Conservation (phyloP, 305 asterid genomes). For the Fraxinus ornus region DNA sequence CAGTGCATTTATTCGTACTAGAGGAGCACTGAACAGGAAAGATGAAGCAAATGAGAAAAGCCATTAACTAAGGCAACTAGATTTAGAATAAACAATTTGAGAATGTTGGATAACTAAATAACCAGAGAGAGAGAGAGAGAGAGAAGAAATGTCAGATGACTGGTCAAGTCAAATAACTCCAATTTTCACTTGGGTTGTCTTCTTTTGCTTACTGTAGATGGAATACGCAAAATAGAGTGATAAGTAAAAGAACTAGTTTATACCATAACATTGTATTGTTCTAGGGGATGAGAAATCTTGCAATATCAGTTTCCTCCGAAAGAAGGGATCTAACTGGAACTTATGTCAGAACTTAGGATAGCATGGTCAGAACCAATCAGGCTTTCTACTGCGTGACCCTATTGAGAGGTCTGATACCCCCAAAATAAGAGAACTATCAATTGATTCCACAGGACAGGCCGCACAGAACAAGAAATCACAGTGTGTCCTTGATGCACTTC, state of each 20-base stretch:
- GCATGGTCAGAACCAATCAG: neutral
- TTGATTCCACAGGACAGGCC: neutral
- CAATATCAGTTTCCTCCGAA: neutral
- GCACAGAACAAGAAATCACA: neutral
- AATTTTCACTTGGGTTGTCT: neutral
- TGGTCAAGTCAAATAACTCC: neutral
- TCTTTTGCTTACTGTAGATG: neutral
- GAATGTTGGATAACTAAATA: neutral
- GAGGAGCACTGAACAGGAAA: conserved; percentile 69
- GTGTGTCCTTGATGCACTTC: neutral
- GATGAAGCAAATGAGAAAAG: conserved; percentile 29
- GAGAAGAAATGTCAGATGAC: neutral
- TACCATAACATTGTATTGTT: neutral
- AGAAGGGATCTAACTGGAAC: neutral
- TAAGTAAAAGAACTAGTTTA: neutral
- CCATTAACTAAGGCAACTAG: neutral
- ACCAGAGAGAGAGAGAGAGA: conserved; percentile 3
- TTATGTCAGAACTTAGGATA: neutral
- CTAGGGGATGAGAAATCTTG: neutral
- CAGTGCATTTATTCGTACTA: conserved; percentile 76
- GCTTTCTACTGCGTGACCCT: neutral
- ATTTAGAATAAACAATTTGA: neutral
- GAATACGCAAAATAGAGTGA: neutral
- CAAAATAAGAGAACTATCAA: neutral
- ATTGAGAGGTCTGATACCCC: neutral